Base-by-base conservation (phyloP, 805 yeast genomes). In the Nakazawaea peltata region DNA sequence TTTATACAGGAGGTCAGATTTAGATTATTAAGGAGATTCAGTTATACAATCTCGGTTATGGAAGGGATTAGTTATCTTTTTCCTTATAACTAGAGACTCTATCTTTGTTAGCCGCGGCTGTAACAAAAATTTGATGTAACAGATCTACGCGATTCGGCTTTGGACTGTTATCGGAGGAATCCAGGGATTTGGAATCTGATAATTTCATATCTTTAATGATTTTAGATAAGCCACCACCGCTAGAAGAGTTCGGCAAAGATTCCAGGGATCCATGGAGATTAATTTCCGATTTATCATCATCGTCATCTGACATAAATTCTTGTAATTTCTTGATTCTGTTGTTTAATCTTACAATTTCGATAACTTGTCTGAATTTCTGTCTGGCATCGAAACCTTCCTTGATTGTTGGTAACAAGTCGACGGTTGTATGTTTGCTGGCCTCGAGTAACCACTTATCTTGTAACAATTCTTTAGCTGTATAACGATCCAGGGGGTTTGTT, bases 321-420 rank as follows among this genome's bases (percentile, higher is more conserved):
- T 80, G 76, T 52, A 90, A 69, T 45, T 79, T 77, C 49, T 72
- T 66, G 54, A 90, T 77, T 54, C 83, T 73, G 57, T 87, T 87
- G 49, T 81, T 76, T 59, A 90, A 72, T 47, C 76, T 77, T 34
- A 90, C 88, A 51, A 85, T 65, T 54, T 86, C 92, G 47, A 85
- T 80, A 26, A 92, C 97, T 47, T 81, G 83, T 49, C 79, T 76
- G 63, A 92, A 78, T 57, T 82, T 87, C 49, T 72, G 69, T 51
- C 83, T 85, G 22, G 95, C 94, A 51, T 80, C 76, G 69, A 86
- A 83, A 29, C 84, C 85, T 51, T 77, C 76, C 61, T 76, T 75
- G 59, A 90, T 78, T 51, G 67, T 71, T 17, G 95, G 94, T 56
- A 86, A 70, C 62, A 90, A 71, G 59, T 90, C 94, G 29, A 70